These are phyloP conservation scores for Lantana camara DNA, from an alignment of 257 asterid genomes.

Conservation along the genomic window DNA sequence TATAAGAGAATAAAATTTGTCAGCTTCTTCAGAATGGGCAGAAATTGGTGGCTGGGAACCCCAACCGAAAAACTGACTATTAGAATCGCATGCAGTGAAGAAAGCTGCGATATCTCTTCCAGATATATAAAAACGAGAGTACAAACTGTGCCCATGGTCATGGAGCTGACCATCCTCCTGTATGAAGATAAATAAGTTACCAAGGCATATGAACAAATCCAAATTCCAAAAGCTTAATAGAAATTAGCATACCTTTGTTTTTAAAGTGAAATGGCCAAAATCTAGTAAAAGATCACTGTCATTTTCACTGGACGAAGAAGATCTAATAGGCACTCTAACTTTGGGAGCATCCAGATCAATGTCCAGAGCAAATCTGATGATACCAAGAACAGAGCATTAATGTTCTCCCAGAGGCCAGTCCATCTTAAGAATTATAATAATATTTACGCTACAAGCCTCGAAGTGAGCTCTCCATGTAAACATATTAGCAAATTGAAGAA, in stretches of 20 bases:
- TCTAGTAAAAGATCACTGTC: slow-evolving; percentile 84
- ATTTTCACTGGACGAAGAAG: slow-evolving; percentile 48
- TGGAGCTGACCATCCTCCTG: slow-evolving; percentile 69
- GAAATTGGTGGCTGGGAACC: slow-evolving; percentile 55
- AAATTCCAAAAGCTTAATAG: slow-evolving; percentile 13
- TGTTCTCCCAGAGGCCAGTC: slow-evolving; percentile 25
- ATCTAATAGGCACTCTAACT: slow-evolving; percentile 88
- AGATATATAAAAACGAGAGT: slow-evolving; percentile 85
- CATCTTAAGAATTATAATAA: slow-evolving; percentile 17
- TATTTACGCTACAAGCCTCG: slow-evolving; percentile 1
- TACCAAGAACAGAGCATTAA: slow-evolving; percentile 24
- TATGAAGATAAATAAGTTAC: slow-evolving; percentile 28
- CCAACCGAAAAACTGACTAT: slow-evolving; percentile 51
- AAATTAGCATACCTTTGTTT: slow-evolving; percentile 66
- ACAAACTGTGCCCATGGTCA: slow-evolving; percentile 69
- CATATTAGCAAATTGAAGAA: slow-evolving; percentile 12
- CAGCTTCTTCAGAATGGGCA: slow-evolving; percentile 52
- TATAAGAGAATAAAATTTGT: slow-evolving; percentile 63
- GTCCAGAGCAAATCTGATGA: slow-evolving; percentile 90
- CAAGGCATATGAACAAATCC: slow-evolving; percentile 21
- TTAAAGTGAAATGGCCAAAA: slow-evolving; percentile 93
- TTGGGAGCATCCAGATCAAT: slow-evolving; percentile 99
- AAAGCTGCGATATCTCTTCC: slow-evolving; percentile 98
- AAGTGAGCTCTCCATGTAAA: not conserved
- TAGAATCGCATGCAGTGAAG: slow-evolving; percentile 69